These are phyloP conservation scores for Amaranthus palmeri DNA, from an alignment of 148 eudicot species.

Conservation along the genomic window DNA sequence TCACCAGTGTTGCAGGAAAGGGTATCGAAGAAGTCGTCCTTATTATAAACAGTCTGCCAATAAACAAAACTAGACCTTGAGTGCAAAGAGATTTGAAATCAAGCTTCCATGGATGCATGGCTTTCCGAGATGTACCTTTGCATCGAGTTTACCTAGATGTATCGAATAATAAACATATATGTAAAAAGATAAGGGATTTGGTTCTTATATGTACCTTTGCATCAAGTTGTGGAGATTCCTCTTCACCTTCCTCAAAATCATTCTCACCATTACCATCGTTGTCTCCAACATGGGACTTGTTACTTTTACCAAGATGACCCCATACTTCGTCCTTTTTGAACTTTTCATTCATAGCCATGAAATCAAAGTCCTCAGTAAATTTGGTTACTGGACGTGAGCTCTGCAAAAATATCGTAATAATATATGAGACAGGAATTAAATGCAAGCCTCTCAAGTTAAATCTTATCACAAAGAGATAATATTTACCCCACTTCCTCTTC, in stretches of 20 bases:
- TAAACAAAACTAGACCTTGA: not conserved
- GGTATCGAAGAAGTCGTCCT: slow-evolving; percentile 84
- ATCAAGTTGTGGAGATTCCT: slow-evolving; percentile 38
- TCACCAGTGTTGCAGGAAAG: slow-evolving; percentile 62
- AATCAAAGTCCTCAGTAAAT: slow-evolving; percentile 90
- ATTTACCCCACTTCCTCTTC: slow-evolving; percentile 79
- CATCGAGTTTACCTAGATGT: slow-evolving; percentile 19
- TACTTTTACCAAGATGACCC: slow-evolving; percentile 78
- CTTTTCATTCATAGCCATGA: slow-evolving; percentile 85
- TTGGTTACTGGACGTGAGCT: slow-evolving; percentile 48
- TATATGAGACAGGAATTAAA: not conserved
- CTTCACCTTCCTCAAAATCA: slow-evolving; percentile 42
- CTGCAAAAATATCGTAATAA: slow-evolving; percentile 30
- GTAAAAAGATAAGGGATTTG: no score
- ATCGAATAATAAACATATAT: no score
- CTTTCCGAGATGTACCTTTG: slow-evolving; percentile 34
- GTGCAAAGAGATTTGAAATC: not conserved
- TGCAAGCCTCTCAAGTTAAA: not conserved
- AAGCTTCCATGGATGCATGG: not conserved
- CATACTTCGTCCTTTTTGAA: slow-evolving; percentile 96
- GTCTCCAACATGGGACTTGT: slow-evolving; percentile 35
- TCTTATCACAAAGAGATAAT: not conserved
- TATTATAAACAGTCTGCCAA: slow-evolving; percentile 70
- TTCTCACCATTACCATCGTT: slow-evolving; percentile 43
- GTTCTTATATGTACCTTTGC: slow-evolving; percentile 35